Evolutionary conservation across 1,284 basidiomycete species (phyloP).

Genomic region (Rhizopogon parksii): DNA sequence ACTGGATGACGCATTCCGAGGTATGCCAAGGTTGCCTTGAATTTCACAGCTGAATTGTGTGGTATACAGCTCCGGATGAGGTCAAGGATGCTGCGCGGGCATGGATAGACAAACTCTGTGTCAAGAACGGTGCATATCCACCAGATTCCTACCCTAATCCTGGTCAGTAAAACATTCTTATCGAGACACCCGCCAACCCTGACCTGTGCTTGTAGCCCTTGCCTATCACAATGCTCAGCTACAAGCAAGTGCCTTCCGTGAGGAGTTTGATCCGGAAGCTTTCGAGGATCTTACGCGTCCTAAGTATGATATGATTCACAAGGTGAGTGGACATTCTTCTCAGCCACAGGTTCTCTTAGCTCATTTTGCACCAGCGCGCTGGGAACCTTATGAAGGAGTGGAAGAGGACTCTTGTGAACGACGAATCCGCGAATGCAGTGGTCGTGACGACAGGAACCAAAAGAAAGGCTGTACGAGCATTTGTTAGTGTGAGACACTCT

Average conservation of each 20-base stretch:
- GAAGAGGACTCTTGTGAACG: constrained; percentile 63
- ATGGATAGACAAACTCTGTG: constrained; percentile 74
- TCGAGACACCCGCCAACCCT: constrained; percentile 2
- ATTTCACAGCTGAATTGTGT: neutral
- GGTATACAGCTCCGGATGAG: constrained; percentile 53
- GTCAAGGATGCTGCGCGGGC: constrained; percentile 63
- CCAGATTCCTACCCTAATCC: constrained; percentile 93
- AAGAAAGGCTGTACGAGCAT: constrained; percentile 56
- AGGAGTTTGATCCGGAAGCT: constrained; percentile 69
- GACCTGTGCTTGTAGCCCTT: constrained; percentile 40
- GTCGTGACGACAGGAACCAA: constrained; percentile 49
- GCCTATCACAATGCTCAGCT: constrained; percentile 86
- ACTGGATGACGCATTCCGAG: constrained; percentile 48
- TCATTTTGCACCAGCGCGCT: constrained; percentile 47
- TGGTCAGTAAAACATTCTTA: constrained; percentile 39
- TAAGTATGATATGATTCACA: constrained; percentile 72
- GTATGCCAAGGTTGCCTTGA: constrained; percentile 26
- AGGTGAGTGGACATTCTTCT: constrained; percentile 38
- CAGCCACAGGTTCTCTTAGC: neutral
- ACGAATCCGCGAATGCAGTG: constrained; percentile 51
- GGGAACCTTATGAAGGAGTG: constrained; percentile 71
- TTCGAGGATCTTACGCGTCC: constrained; percentile 81
- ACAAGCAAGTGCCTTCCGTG: constrained; percentile 86
- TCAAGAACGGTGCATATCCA: constrained; percentile 76
- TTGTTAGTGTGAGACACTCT: neutral